A percentile compares a stretch with the other conserved stretches of the same genome.
Evolutionary conservation across 1,284 basidiomycete genomes (phyloP).

Genomic region (Tilletia horrida): DNA sequence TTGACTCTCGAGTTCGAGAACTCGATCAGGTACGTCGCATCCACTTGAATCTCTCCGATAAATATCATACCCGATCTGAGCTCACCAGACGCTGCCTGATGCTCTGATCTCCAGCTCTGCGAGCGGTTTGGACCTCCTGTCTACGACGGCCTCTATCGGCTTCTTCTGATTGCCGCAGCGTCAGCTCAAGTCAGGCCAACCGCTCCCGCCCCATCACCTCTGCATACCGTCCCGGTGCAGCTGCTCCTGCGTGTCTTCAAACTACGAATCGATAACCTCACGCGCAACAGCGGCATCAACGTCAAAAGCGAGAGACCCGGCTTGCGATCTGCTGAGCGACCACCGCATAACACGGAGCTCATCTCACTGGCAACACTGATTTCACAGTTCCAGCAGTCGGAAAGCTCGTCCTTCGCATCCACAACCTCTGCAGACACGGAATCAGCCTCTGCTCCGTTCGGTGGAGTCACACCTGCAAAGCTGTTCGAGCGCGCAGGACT

Average conservation of each 20-base stretch:
- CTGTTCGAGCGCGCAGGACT: slow-evolving; percentile 11
- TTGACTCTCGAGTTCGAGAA: neutral
- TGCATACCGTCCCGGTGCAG: neutral
- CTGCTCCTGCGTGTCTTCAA: slow-evolving; percentile 15
- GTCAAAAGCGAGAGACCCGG: neutral
- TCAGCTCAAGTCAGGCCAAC: slow-evolving; percentile 1
- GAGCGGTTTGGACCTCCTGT: slow-evolving; percentile 16
- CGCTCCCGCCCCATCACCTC: slow-evolving; percentile 15
- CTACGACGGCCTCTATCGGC: slow-evolving; percentile 5
- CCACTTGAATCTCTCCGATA: neutral
- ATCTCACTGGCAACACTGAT: neutral
- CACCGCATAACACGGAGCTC: neutral
- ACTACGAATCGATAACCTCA: slow-evolving; percentile 5
- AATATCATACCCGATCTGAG: neutral
- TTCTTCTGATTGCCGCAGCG: slow-evolving; percentile 1
- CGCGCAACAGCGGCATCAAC: neutral
- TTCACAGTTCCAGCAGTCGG: neutral
- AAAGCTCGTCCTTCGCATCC: too few species aligned
- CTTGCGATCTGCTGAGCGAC: neutral
- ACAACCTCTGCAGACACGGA: too few species aligned
- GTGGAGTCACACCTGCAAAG: slow-evolving; percentile 2
- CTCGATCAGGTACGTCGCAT: slow-evolving; percentile 4
- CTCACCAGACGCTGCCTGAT: neutral
- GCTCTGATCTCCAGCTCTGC: slow-evolving; percentile 17
- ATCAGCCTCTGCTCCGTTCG: neutral